phyloP scores from a whole-genome alignment of 2,329 filamentous ascomycete species.

The Monosporascus ibericus region DNA sequence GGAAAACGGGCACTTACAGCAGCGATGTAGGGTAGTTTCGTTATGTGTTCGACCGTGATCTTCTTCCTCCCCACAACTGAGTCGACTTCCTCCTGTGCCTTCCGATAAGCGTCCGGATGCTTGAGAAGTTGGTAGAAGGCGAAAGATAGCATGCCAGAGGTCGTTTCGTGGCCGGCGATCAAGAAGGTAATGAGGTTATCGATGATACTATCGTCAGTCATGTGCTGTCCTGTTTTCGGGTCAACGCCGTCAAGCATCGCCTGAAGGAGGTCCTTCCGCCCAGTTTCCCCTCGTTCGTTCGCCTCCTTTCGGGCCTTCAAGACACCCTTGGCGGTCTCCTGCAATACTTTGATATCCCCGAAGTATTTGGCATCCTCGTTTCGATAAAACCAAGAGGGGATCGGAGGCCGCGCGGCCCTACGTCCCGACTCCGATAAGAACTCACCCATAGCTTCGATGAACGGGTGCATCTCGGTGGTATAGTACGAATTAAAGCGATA shows the following conservation, averaged over 20 bases:
- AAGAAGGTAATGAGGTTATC: constrained; percentile 70
- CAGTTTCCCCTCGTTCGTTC: constrained; percentile 22
- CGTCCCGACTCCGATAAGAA: constrained; percentile 52
- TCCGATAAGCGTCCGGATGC: constrained; percentile 51
- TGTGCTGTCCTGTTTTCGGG: constrained; percentile 58
- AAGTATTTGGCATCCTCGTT: constrained; percentile 44
- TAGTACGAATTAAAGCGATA: constrained; percentile 74
- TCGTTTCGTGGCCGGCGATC: constrained; percentile 67
- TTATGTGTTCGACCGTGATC: constrained; percentile 55
- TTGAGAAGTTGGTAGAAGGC: constrained; percentile 59
- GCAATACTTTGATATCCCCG: constrained; percentile 49
- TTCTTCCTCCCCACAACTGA: constrained; percentile 52
- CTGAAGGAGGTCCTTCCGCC: constrained; percentile 60
- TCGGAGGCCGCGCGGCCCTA: constrained; percentile 40
- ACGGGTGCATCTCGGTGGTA: constrained; percentile 61
- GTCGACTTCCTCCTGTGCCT: constrained; percentile 64
- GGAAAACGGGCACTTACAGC: constrained; percentile 33
- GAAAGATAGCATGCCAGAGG: constrained; percentile 61
- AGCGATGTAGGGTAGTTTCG: constrained; percentile 59
- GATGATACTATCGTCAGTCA: constrained; percentile 57
- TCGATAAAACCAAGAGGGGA: constrained; percentile 44
- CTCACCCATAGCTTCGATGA: constrained; percentile 61
- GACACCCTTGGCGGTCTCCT: constrained; percentile 51
- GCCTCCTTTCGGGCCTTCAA: constrained; percentile 51
- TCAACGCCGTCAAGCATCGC: constrained; percentile 66